Conservation (phyloP, 805 yeast species). For the Sugiyamaella americana region DNA sequence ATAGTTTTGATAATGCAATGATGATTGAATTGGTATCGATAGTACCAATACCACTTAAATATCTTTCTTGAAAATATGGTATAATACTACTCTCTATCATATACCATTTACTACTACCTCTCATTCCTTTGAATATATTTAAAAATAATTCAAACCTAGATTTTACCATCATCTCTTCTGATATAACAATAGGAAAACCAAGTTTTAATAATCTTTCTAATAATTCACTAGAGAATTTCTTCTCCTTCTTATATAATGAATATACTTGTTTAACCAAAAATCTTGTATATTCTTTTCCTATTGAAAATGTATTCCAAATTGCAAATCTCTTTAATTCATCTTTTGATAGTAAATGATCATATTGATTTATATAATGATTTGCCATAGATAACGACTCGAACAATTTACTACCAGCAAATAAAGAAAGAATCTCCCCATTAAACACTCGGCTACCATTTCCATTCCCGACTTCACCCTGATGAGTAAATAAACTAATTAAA, state of each 20-base stretch:
- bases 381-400: conserved; percentile 8
- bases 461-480: neutral
- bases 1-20: neutral
- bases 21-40: conserved; percentile 13
- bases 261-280: neutral
- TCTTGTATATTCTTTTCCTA: neutral
- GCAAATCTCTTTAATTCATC: neutral
- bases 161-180: conserved; percentile 1
- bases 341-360: neutral
- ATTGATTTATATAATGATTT: conserved; percentile 2
- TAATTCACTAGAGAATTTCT: conserved; percentile 4
- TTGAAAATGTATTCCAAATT: neutral
- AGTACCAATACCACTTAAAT: conserved; percentile 10
- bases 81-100: neutral
- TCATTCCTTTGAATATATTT: neutral
- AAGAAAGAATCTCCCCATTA: no score
- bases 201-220: conserved; percentile 22
- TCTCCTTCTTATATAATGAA: neutral
- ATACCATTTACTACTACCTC: neutral
- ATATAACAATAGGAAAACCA: conserved; percentile 20
- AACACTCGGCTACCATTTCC: neutral
- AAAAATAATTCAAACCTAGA: neutral
- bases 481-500: no score
- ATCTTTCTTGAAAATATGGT: neutral
- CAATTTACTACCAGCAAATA: conserved; percentile 7